Conservation (phyloP, 106 monocot species). For the Triglochin maritima region DNA sequence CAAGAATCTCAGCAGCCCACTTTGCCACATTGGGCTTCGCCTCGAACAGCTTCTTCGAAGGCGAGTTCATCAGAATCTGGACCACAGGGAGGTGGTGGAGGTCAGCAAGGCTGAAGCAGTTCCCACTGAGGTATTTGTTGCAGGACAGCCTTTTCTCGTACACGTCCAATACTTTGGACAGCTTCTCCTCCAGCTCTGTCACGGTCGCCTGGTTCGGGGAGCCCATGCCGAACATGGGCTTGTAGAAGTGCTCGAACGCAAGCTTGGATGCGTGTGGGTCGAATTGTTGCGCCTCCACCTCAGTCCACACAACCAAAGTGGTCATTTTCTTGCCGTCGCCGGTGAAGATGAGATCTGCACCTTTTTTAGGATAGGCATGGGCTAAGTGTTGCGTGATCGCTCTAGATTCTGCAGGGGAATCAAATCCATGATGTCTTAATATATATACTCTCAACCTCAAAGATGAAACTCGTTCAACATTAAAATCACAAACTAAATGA, state of each 20-base stretch:
- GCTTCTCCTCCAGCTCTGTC: constrained; percentile 15
- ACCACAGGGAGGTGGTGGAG: constrained; percentile 30
- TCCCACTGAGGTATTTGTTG: constrained; percentile 37
- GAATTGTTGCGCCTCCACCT: constrained; percentile 48
- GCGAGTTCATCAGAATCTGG: constrained; percentile 24
- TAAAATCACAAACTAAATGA: too few relatives aligned
- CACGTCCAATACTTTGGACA: constrained; percentile 43
- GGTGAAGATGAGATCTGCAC: constrained; percentile 7
- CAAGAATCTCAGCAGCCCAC: constrained; percentile 6
- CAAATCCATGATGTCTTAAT: too few relatives aligned
- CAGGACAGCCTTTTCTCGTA: constrained; percentile 35
- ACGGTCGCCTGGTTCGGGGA: constrained; percentile 15
- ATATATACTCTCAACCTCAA: neutral
- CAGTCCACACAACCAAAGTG: constrained; percentile 31
- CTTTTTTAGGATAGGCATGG: constrained; percentile 4
- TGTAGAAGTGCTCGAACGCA: constrained; percentile 21
- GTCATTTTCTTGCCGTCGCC: constrained; percentile 12
- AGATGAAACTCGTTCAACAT: too few relatives aligned
- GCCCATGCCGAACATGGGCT: constrained; percentile 19
- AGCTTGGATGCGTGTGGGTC: constrained; percentile 26
- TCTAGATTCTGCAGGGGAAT: constrained; percentile 2
- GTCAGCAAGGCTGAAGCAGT: constrained; percentile 45
- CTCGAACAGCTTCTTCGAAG: constrained; percentile 14
- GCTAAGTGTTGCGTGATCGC: constrained; percentile 19
- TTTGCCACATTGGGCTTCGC: constrained; percentile 10